These are phyloP conservation scores for Oryza rufipogon DNA, from an alignment of 176 grass and related monocot species.

Conservation along the genomic window DNA sequence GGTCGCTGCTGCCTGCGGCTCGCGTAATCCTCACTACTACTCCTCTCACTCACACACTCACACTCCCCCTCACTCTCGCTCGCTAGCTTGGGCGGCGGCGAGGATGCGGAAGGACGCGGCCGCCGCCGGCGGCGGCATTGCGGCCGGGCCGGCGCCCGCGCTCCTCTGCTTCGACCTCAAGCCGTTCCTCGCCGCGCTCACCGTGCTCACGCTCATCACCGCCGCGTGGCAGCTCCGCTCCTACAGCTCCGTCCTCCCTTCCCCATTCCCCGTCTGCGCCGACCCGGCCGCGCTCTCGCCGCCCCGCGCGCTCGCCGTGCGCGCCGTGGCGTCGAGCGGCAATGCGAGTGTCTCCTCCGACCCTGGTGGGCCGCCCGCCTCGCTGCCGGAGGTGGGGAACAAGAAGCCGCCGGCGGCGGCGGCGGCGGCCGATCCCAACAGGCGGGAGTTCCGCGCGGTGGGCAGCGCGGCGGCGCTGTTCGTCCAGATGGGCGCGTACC, in stretches of 20 bases:
- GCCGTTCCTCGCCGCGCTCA: slow-evolving; percentile 74
- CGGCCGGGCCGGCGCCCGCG: slow-evolving; percentile 18
- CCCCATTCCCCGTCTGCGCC: slow-evolving; percentile 55
- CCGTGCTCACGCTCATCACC: slow-evolving; percentile 68
- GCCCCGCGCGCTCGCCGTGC: slow-evolving; percentile 34
- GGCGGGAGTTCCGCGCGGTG: slow-evolving; percentile 65
- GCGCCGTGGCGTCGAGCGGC: background rate
- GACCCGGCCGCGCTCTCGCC: background rate
- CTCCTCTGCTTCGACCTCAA: slow-evolving; percentile 72
- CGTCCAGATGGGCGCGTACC: slow-evolving; percentile 89
- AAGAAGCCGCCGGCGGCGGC: background rate
- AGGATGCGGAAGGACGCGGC: slow-evolving; percentile 46
- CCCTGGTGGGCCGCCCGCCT: background rate
- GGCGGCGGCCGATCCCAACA: slow-evolving; percentile 37
- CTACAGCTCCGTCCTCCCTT: slow-evolving; percentile 56
- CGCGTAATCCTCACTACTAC: slow-evolving; percentile 16
- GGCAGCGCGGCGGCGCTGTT: slow-evolving; percentile 88
- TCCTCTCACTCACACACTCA: background rate
- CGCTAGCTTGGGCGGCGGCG: background rate
- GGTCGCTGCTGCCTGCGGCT: background rate
- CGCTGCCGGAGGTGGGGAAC: background rate
- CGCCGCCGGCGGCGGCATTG: background rate
- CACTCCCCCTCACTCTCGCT: background rate
- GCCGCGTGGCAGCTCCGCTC: slow-evolving; percentile 81
- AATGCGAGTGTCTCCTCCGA: slow-evolving; percentile 6